phyloP scores from a whole-genome alignment of 139 green algal species.

The Marvania coccoides region DNA sequence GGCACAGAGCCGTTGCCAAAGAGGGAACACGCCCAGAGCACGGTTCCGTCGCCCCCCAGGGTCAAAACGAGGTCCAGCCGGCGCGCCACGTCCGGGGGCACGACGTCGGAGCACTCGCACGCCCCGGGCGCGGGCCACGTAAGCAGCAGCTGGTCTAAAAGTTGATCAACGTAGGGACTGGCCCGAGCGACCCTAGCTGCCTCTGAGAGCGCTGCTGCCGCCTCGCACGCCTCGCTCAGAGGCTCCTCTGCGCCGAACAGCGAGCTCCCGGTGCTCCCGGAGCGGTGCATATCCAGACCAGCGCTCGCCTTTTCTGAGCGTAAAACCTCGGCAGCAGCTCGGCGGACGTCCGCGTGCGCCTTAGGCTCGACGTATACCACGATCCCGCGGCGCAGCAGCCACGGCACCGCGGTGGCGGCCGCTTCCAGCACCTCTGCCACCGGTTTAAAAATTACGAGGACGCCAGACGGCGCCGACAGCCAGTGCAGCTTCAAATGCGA shows the following conservation, averaged over 20 bases:
- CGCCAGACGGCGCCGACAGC: constrained; percentile 31
- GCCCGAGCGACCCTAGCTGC: not conserved
- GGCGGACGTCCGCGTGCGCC: constrained; percentile 17
- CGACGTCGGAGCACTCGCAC: not conserved
- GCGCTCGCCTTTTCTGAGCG: no score
- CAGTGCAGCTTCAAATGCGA: constrained; percentile 51
- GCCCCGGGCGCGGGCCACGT: not conserved
- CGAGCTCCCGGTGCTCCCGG: no score
- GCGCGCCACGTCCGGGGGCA: constrained; percentile 39
- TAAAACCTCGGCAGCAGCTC: not conserved
- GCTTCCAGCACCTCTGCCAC: constrained; percentile 15
- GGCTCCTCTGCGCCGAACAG: not conserved
- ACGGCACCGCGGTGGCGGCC: constrained; percentile 26
- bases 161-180: not conserved
- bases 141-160: not conserved
- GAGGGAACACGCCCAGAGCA: constrained; percentile 82
- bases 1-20: constrained; percentile 67
- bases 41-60: constrained; percentile 84
- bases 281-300: no score
- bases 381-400: constrained; percentile 31
- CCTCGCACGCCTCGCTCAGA: not conserved
- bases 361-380: constrained; percentile 42
- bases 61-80: constrained; percentile 74
- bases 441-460: constrained; percentile 46
- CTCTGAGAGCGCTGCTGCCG: not conserved